Evolutionary conservation across 148 eudicot genomes (phyloP).

Genomic region (Spergularia bocconei): DNA sequence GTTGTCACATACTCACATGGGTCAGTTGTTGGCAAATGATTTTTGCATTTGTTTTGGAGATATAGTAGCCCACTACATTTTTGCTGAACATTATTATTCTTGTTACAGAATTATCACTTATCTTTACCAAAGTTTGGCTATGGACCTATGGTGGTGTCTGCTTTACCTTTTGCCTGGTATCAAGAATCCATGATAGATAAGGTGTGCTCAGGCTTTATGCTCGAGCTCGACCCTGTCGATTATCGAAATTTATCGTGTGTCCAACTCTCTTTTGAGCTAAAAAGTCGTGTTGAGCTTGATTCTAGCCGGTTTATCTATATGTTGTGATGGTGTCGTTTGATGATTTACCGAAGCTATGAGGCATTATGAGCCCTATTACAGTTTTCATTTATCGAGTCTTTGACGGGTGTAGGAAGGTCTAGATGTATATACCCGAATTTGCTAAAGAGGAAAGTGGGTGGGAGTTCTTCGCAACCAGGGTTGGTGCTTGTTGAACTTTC

Average conservation of each 20-base stretch:
- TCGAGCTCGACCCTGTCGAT: background rate
- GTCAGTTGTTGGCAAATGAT: conserved; percentile 14
- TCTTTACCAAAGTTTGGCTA: conserved; percentile 11
- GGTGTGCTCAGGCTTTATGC: background rate
- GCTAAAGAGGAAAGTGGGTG: too few relatives aligned
- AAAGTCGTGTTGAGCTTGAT: too few relatives aligned
- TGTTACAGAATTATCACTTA: background rate
- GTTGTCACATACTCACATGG: background rate
- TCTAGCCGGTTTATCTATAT: too few relatives aligned
- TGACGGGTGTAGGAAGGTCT: too few relatives aligned
- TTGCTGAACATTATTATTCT: background rate
- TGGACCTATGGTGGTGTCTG: conserved; percentile 3
- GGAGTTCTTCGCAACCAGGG: too few relatives aligned
- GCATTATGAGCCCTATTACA: too few relatives aligned
- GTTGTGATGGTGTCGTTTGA: too few relatives aligned
- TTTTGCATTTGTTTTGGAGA: background rate
- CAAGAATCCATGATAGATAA: conserved; percentile 10
- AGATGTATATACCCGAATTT: too few relatives aligned
- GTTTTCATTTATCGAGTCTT: too few relatives aligned
- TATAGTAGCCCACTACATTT: background rate
- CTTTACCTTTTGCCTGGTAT: conserved; percentile 8
- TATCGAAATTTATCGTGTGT: background rate
- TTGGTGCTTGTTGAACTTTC: too few relatives aligned
- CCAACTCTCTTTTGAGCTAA: too few relatives aligned
- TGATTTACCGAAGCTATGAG: too few relatives aligned